phyloP scores from a whole-genome alignment of 441 rosid genomes.

The Corymbia calophylla region DNA sequence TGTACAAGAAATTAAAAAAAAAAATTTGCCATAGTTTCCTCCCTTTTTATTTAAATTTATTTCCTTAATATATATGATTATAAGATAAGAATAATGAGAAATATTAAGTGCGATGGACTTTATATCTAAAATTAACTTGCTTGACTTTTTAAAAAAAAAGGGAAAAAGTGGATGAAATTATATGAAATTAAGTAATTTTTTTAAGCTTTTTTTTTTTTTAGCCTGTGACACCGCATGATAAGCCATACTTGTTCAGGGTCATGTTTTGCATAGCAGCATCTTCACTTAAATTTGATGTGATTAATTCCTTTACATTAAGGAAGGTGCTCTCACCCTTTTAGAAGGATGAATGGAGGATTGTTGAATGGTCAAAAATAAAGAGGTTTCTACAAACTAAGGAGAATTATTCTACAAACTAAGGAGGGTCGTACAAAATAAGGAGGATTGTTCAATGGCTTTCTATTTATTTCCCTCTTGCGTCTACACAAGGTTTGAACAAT shows the following conservation, averaged over 20 bases:
- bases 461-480: neutral
- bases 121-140: neutral
- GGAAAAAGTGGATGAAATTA: neutral
- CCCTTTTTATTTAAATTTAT: neutral
- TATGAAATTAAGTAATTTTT: neutral
- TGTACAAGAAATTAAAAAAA: accelerated
- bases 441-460: neutral
- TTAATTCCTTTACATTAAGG: no score
- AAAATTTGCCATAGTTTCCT: neutral
- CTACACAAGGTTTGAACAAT: no score
- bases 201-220: no score
- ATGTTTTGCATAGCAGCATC: neutral
- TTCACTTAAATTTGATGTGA: neutral
- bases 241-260: no score
- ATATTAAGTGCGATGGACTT: neutral
- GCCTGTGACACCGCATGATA: accelerated
- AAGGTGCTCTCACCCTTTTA: neutral
- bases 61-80: neutral
- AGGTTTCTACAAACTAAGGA: neutral
- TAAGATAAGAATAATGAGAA: neutral
- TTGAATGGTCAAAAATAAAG: neutral
- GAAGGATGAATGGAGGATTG: neutral
- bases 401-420: no score
- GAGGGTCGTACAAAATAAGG: neutral
- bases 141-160: neutral